Evolutionary conservation across 1,284 basidiomycete species (phyloP), one percentile per base, ranked within the genome.

Genomic region (Sparassis latifolia): DNA sequence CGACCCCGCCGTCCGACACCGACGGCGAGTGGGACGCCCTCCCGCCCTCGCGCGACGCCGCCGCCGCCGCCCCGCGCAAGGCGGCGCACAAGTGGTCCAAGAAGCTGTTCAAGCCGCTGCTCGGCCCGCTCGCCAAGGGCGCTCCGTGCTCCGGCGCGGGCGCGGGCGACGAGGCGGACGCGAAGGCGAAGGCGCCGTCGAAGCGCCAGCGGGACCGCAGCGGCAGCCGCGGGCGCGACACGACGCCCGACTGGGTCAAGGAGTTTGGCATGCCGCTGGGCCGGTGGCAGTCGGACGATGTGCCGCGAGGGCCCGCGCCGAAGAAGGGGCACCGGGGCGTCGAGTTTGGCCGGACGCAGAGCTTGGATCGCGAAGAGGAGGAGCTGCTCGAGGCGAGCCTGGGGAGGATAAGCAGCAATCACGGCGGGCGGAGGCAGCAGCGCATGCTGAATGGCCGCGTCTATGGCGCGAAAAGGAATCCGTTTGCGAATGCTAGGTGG

Each of bases 371-470:
- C 27, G 4, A 6, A 30, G 42, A 29, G 45, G 58, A 53, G 33
- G 52, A 52, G 50, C 53, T 55, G 28, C 52, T 52, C 47, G 58
- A 47, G 29, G 45, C 51, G 28, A 50, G 40, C 31, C 56, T 55
- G 51, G 53, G 50, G 47, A 53, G 53, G 46, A 56, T 45, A 51
- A 54, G 50, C 55, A 59, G 54, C 51, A 50, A 46, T 41, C 52
- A 49, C 49, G 52, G 53, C 9, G 55, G 51, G 49, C 52, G 61
- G 33, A 58, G 52, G 43, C 60, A 62, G 59, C 52, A 60, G 56
- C 74, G 75, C 48, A 81, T 91, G 80, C 72, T 90, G 53, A 91
- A 91, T 57, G 88, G 88, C 1, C 77, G 88, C 33, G 76, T 90
- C 4, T 91, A 91, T 55, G 87, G 86, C 42, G 77, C 71, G 45